Evolutionary conservation across 208 protist genomes (phyloP).

Genomic region (Tritrichomonas musculus): DNA sequence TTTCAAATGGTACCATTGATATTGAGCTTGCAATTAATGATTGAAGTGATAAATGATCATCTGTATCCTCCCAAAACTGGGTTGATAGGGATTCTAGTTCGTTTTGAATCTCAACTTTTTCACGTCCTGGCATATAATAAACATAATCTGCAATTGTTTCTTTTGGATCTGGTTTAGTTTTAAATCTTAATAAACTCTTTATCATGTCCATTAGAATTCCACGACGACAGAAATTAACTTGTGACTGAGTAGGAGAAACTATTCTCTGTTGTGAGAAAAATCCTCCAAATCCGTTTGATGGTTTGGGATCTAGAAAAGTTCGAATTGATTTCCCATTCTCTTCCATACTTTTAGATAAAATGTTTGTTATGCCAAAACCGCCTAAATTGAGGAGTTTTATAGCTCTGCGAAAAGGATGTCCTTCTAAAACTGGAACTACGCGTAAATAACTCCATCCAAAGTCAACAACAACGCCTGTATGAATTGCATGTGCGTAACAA

Average conservation of each 20-base stretch:
- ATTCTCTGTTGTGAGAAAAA: neutral
- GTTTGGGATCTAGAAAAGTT: neutral
- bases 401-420: neutral
- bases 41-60: neutral
- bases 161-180: neutral
- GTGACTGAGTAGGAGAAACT: neutral
- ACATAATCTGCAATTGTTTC: neutral
- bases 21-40: neutral
- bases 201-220: neutral
- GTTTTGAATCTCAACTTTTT: neutral
- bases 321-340: neutral
- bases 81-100: neutral
- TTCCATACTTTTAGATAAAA: neutral
- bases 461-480: conserved; percentile 12
- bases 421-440: neutral
- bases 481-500: conserved; percentile 8
- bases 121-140: neutral
- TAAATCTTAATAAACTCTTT: neutral
- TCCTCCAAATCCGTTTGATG: neutral
- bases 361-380: neutral
- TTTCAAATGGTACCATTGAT: neutral
- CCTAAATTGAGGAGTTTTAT: neutral
- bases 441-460: neutral
- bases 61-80: neutral
- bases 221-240: neutral